Evolutionary conservation across 2,329 filamentous ascomycete genomes (phyloP), one percentile per base, ranked within the genome.

Genomic region (Rutstroemia sp.): DNA sequence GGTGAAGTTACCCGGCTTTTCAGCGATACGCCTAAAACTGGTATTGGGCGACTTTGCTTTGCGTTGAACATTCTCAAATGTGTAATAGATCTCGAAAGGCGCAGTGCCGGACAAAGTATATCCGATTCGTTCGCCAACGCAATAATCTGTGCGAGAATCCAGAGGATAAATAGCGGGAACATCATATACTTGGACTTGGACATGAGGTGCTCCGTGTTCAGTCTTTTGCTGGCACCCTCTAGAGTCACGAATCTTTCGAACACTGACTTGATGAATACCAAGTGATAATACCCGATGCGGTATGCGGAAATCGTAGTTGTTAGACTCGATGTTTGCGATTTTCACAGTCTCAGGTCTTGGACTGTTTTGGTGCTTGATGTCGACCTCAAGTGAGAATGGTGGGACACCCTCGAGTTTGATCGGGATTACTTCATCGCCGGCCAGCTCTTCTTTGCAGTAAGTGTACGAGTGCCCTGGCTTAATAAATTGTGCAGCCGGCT

Each of bases 391-490:
- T 48, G 86, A 86, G 74, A 99, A 99, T 0, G 94, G 94, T 6
- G 92, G 83, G 16, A 86, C 77, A 41, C 94, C 94, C 58, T 87
- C 87, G 17, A 99, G 78, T 2, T 82, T 85, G 58, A 99, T 87
- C 0, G 92, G 92, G 54, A 99, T 96, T 42, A 82, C 84, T 67
- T 99, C 92, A 65, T 95, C 89, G 34, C 85, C 83, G 54, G 83
- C 83, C 51, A 87, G 81, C 65, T 96, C 89, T 48, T 91, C 85
- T 70, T 91, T 87, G 73, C 94, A 99, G 72, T 92, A 96, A 69
- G 94, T 95, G 77, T 96, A 96, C 0, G 89, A 92, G 71, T 94
- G 94, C 16, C 92, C 92, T 3, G 92, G 89, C 63, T 89, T 89
- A 57, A 81, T 79, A 68, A 99, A 99, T 5, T 80, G 78, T 4